Evolutionary conservation across 495 filamentous ascomycete species (phyloP).

Genomic region (Podospora conica): DNA sequence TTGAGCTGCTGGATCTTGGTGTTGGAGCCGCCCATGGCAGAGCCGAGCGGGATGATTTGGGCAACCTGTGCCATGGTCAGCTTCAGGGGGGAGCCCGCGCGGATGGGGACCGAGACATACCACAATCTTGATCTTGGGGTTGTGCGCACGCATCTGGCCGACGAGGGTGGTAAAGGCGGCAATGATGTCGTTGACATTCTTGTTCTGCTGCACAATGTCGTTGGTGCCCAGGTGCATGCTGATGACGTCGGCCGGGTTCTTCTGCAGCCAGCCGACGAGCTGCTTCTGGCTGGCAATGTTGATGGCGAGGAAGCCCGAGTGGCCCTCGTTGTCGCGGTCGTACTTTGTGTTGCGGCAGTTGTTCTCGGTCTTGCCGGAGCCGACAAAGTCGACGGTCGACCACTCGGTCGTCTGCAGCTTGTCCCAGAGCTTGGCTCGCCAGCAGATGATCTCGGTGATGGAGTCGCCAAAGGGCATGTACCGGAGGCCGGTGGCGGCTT

Average conservation of each 20-base stretch:
- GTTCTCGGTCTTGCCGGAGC: conserved; percentile 34
- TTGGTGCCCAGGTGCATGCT: conserved; percentile 50
- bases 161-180: conserved; percentile 43
- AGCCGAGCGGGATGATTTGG: conserved; percentile 46
- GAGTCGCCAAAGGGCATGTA: conserved; percentile 49
- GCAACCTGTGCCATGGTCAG: conserved; percentile 35
- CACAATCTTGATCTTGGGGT: conserved; percentile 46
- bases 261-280: conserved; percentile 44
- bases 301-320: conserved; percentile 46
- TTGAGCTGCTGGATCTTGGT: conserved; percentile 40
- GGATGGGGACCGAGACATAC: conserved; percentile 26
- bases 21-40: conserved; percentile 28
- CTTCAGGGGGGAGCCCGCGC: neutral
- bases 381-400: conserved; percentile 43
- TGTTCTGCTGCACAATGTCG: conserved; percentile 44
- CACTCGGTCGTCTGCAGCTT: conserved; percentile 38
- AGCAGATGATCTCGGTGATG: conserved; percentile 48
- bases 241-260: conserved; percentile 44
- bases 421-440: conserved; percentile 41
- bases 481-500: conserved; percentile 25
- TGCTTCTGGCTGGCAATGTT: conserved; percentile 44
- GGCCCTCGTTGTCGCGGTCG: conserved; percentile 48
- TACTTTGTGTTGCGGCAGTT: conserved; percentile 36
- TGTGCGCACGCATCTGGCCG: conserved; percentile 38
- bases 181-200: conserved; percentile 37